Percentiles rank a stretch among this genome's conserved stretches.
Conservation (phyloP, 306 rosid species). For the Dalbergia oliveri region DNA sequence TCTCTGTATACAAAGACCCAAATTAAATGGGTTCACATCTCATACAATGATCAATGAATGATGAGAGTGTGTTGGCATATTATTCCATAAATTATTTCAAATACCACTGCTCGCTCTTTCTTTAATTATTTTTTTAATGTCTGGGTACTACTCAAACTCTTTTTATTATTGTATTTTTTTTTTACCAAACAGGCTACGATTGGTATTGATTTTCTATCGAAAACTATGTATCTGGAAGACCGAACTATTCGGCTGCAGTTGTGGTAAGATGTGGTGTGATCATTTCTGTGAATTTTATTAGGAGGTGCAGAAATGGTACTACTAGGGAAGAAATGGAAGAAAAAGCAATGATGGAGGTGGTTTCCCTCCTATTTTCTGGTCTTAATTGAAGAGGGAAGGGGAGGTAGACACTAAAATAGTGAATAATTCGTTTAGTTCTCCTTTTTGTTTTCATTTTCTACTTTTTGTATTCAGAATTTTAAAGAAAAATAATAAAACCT, state of each 20-base stretch:
- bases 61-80: too few relatives aligned
- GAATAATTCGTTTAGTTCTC: background rate
- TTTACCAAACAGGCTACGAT: conserved; percentile 64
- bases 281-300: conserved; percentile 25
- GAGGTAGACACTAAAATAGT: background rate
- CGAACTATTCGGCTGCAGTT: conserved; percentile 76
- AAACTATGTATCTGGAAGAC: conserved; percentile 76
- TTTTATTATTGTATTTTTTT: background rate
- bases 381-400: conserved; percentile 24
- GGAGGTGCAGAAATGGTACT: too few relatives aligned
- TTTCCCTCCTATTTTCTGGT: background rate
- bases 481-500: too few relatives aligned
- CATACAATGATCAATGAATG: too few relatives aligned
- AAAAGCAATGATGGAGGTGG: background rate
- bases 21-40: too few relatives aligned
- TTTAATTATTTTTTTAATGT: background rate
- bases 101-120: too few relatives aligned
- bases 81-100: too few relatives aligned
- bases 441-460: too few relatives aligned
- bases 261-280: conserved; percentile 56
- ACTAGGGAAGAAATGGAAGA: background rate
- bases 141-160: conserved; percentile 9
- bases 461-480: too few relatives aligned
- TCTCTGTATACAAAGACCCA: too few relatives aligned
- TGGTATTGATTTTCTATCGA: conserved; percentile 71